phyloP scores from a whole-genome alignment of 495 filamentous ascomycete genomes.

The Immersiella caudata region DNA sequence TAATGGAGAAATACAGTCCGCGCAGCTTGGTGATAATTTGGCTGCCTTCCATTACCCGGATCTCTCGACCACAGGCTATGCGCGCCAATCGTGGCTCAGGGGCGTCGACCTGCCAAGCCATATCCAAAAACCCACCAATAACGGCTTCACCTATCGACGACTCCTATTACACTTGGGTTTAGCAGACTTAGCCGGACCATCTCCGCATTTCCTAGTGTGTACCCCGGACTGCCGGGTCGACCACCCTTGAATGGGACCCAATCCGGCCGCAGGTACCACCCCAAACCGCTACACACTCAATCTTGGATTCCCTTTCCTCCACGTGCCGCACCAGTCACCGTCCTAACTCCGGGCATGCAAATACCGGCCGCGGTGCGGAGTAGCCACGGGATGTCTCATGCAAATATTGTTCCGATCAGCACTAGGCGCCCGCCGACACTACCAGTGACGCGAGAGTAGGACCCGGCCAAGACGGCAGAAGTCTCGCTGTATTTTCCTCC shows the following conservation, averaged over 20 bases:
- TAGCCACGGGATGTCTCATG: background rate
- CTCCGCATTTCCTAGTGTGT: background rate
- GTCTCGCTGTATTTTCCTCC: background rate
- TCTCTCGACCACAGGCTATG: background rate
- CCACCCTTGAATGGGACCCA: too few relatives aligned
- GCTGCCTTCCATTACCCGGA: background rate
- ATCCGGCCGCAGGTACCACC: background rate
- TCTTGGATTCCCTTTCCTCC: background rate
- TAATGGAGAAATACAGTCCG: background rate
- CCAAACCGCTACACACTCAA: background rate
- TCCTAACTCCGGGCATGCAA: background rate
- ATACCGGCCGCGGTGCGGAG: background rate
- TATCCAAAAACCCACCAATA: background rate
- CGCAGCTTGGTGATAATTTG: background rate
- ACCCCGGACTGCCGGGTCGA: background rate
- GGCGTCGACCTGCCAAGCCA: background rate
- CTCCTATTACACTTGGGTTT: background rate
- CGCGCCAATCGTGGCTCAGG: background rate
- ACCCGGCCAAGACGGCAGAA: background rate
- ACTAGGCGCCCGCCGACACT: background rate
- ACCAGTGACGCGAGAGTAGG: background rate
- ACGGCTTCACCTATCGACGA: background rate
- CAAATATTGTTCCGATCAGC: background rate
- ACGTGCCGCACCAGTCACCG: background rate
- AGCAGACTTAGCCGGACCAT: background rate